Base-by-base conservation (phyloP, 2,329 filamentous ascomycete species). In the Monilinia laxa region DNA sequence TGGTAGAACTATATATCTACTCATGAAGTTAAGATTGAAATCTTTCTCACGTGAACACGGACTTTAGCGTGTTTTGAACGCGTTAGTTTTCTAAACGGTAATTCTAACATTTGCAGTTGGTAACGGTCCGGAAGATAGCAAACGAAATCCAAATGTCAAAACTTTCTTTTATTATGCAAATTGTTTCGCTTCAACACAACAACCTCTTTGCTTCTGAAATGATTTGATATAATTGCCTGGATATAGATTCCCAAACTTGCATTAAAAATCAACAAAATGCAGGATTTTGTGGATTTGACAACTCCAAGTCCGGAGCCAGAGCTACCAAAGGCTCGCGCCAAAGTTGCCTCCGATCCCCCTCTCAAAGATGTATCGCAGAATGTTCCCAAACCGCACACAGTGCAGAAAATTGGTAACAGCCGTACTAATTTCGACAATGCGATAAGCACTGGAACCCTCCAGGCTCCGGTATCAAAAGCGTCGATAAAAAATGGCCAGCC, bases 221-320 rank as follows among this genome's bases (percentile, higher is more conserved):
- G 45, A 7, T 0, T 16, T 7, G 3, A 23, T 20, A 59, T 6
- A 35, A 23, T 35, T 2, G 20, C 20, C 45, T 4, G 6, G 2
- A 51, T 60, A 18, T 60, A 0, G 14, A 51, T 23, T 28, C 3
- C 12, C 42, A 25, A 4, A 38, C 23, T 60, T 12, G 12, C 45
- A 60, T 60, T 25, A 0, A 2, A 25, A 38, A 38, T 25, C 20
- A 60, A 49, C 20, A 25, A 20, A 60, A 60, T 60, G 57, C 42
- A 23, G 28, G 28, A 59, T 2, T 51, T 51, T 25, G 31, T 60
- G 14, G n/a, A 60, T 60, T 60, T 60, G 58, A 60, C 47, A 51
- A 60, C 42, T 60, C 31, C 58, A 49, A 60, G 58, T 60, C 58
- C 58, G n/a, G 58, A 60, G 45, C 58, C 58, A 60, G 58, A 60